Evolutionary conservation across 2,329 filamentous ascomycete genomes (phyloP), one percentile per base, ranked within the genome.

Genomic region (Mariannaea elegans): DNA sequence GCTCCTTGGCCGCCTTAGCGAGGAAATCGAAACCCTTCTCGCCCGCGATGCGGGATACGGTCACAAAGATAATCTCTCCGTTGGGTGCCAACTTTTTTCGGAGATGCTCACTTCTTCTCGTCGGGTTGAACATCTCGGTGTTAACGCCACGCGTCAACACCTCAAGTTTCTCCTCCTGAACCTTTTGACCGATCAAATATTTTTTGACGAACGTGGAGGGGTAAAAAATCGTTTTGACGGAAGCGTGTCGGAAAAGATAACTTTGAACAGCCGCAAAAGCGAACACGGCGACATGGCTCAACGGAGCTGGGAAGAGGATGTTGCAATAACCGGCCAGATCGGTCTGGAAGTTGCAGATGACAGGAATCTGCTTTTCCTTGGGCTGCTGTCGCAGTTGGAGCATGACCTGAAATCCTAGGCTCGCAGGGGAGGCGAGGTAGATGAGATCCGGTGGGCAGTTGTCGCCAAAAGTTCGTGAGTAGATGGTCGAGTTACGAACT

Each of bases 11-110:
- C 1, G 79, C 86, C 50, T 82, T 75, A 4, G 88, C 84, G 21
- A 91, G 78, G 67, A 91, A 91, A 44, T 86, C 84, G 67, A 90
- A 91, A 0, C 89, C 88, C 70, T 91, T 92, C 71, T 91, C 89
- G 2, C 87, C 87, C 0, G 89, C 88, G 21, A 91, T 78, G 27
- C 89, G 83, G 3, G 87, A 88, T 9, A 91, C 87, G 31, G 84
- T 90, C 52, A 89, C 80, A 23, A 91, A 82, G 44, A 91, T 84
- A 61, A 88, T 78, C 71, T 91, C 87, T 36, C 84, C 85, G 49
- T 85, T 81, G 0, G 87, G 87, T 0, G 87, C 87, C 23, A 90
- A 79, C 49, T 81, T 66, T 8, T 72, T 76, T 14, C 87, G 81
- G 57, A 88, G 80, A 4, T 75, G 71, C 6, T 84, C 78, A 63